Percentiles rank a stretch among this genome's conserved stretches.
These are phyloP conservation scores for Chalaropsis ovoidea DNA, from an alignment of 2,329 filamentous ascomycete species.

Conservation along the genomic window DNA sequence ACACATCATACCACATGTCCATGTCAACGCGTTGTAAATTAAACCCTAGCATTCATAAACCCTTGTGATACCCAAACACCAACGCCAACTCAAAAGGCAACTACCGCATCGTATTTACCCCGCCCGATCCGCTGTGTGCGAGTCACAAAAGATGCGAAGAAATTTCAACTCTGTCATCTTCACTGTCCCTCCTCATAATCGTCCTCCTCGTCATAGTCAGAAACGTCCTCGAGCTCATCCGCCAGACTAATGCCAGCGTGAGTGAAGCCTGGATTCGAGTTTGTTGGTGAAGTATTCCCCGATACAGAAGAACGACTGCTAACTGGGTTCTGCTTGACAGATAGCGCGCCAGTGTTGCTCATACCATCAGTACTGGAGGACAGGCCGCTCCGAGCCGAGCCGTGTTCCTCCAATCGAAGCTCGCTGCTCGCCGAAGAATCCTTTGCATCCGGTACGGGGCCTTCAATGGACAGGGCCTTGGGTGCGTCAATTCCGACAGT, in stretches of 20 bases:
- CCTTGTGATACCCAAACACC: no score
- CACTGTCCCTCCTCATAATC: not conserved
- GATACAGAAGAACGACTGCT: not conserved
- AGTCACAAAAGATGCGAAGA: not conserved
- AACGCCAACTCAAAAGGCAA: no score
- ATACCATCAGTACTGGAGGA: not conserved
- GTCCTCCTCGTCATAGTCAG: not conserved
- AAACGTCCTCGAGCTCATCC: not conserved
- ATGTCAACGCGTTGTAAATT: not conserved
- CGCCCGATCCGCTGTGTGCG: no score
- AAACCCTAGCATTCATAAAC: not conserved
- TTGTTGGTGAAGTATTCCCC: not conserved
- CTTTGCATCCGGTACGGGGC: not conserved
- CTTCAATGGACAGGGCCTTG: not conserved
- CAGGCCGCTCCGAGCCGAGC: not conserved
- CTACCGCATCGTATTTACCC: no score
- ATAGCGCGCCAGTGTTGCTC: not conserved
- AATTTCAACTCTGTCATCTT: not conserved
- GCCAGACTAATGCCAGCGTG: not conserved
- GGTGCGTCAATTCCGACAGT: not conserved
- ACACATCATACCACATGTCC: not conserved
- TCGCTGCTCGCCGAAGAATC: not conserved
- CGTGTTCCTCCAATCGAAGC: not conserved
- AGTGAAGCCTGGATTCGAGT: not conserved
- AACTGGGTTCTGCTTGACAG: not conserved